These are phyloP conservation scores for Rhododendron kiyosumense DNA, from an alignment of 148 eudicot genomes.

Conservation along the genomic window DNA sequence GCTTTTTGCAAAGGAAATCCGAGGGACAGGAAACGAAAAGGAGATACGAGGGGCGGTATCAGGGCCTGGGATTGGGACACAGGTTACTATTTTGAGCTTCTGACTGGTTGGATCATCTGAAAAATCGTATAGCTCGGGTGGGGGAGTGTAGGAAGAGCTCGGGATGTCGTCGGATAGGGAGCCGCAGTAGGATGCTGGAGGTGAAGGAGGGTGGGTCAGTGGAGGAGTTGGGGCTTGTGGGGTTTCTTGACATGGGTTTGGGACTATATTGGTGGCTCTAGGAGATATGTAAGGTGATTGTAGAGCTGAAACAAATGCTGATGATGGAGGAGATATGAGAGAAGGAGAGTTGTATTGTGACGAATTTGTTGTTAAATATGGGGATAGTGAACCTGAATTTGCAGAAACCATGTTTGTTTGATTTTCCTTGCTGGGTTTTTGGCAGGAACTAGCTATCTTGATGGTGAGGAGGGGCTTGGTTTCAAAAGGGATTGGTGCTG, in stretches of 20 bases:
- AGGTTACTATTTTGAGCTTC: slow-evolving; percentile 49
- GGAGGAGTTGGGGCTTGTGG: slow-evolving; percentile 15
- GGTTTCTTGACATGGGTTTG: slow-evolving; percentile 18
- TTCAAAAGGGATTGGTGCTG: slow-evolving; percentile 20
- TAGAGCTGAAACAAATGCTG: slow-evolving; percentile 74
- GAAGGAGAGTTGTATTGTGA: slow-evolving; percentile 66
- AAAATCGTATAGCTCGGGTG: slow-evolving; percentile 49
- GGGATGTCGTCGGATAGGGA: slow-evolving; percentile 68
- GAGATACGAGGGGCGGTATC: slow-evolving; percentile 53
- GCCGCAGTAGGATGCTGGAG: slow-evolving; percentile 48
- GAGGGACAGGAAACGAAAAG: slow-evolving; percentile 69
- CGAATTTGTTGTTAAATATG: slow-evolving; percentile 15
- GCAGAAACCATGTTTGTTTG: slow-evolving; percentile 13
- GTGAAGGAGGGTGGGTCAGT: slow-evolving; percentile 45
- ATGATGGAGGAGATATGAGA: slow-evolving; percentile 72
- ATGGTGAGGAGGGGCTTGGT: slow-evolving; percentile 32
- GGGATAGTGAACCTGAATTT: slow-evolving; percentile 4
- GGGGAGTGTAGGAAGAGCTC: slow-evolving; percentile 72
- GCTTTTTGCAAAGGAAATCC: slow-evolving; percentile 58
- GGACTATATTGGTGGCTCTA: slow-evolving; percentile 37
- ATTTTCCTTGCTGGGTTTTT: slow-evolving; percentile 14
- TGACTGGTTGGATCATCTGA: slow-evolving; percentile 37
- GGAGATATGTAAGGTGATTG: slow-evolving; percentile 89
- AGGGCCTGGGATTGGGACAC: slow-evolving; percentile 36
- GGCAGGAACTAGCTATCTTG: slow-evolving; percentile 27